Percentiles rank a stretch among this genome's conserved stretches.
These are phyloP conservation scores for Alternaria longipes DNA, from an alignment of 2,329 filamentous ascomycete genomes.

Conservation along the genomic window DNA sequence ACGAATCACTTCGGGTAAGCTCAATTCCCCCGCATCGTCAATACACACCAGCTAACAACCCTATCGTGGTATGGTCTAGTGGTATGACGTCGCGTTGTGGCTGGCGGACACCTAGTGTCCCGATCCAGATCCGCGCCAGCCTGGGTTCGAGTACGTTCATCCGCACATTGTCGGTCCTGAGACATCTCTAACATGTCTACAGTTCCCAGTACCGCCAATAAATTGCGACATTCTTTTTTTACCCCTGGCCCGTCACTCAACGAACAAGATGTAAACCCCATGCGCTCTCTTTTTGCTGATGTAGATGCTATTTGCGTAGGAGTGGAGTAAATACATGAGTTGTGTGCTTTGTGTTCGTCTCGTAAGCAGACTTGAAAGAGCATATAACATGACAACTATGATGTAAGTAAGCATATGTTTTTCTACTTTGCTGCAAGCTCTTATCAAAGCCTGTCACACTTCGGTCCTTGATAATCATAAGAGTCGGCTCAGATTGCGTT, in stretches of 20 bases:
- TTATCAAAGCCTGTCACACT: not conserved
- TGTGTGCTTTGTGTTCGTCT: no score
- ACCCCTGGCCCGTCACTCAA: not conserved
- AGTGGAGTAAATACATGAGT: not conserved
- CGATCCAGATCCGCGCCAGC: slow-evolving; percentile 49
- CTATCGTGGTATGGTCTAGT: slow-evolving; percentile 47
- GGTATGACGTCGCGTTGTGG: slow-evolving; percentile 54
- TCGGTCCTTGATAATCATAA: not conserved
- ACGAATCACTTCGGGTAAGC: slow-evolving; percentile 23
- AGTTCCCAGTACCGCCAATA: slow-evolving; percentile 48
- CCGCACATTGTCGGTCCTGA: slow-evolving; percentile 27
- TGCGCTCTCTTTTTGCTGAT: not conserved
- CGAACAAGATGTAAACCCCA: not conserved
- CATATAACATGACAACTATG: no score
- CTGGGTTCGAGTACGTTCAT: slow-evolving; percentile 48
- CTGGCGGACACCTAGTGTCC: slow-evolving; percentile 36
- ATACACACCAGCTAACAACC: no score
- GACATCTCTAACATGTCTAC: slow-evolving; percentile 35
- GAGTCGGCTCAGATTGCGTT: not conserved
- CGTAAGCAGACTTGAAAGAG: no score
- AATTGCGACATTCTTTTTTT: slow-evolving; percentile 32
- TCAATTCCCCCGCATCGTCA: no score
- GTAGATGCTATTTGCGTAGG: no score
- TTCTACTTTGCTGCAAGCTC: not conserved
- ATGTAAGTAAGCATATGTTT: no score